Percentiles rank a stretch among this genome's conserved stretches.
These are phyloP conservation scores for Pseudoscleropodium purum DNA, from an alignment of 225 moss, liverwort and hornwort genomes.

Conservation along the genomic window DNA sequence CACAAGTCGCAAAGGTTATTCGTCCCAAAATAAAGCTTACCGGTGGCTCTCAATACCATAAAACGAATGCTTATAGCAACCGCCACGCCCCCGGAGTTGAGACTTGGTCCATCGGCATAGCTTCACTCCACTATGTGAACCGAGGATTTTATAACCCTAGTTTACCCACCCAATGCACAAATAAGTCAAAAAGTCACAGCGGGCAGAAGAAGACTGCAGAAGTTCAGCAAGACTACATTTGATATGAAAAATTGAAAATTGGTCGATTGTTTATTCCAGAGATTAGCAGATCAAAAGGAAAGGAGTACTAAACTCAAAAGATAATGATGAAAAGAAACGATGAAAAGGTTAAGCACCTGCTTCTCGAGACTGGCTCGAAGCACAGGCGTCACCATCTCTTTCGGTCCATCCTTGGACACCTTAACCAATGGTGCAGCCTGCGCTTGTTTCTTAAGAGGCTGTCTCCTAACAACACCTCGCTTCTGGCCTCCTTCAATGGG, in stretches of 20 bases:
- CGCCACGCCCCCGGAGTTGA: slow-evolving; percentile 93
- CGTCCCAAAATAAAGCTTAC: slow-evolving; percentile 19
- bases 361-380: slow-evolving; percentile 84
- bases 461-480: slow-evolving; percentile 65
- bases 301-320: neutral
- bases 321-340: neutral
- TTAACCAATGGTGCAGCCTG: slow-evolving; percentile 6
- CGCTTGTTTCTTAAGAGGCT: slow-evolving; percentile 21
- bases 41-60: slow-evolving; percentile 98
- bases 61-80: slow-evolving; percentile 98
- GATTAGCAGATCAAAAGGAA: neutral
- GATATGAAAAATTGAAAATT: neutral
- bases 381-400: slow-evolving; percentile 88
- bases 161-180: neutral
- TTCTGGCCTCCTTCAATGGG: slow-evolving; percentile 30
- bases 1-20: neutral
- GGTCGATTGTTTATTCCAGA: neutral
- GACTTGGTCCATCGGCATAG: slow-evolving; percentile 98
- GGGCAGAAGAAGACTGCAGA: neutral
- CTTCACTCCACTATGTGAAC: slow-evolving; percentile 97
- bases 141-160: slow-evolving; percentile 95
- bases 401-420: slow-evolving; percentile 32
- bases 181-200: neutral
- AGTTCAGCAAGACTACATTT: neutral
- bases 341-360: slow-evolving; percentile 39